Conservation (phyloP, 2,329 filamentous ascomycete genomes). For the Cordyceps militaris region DNA sequence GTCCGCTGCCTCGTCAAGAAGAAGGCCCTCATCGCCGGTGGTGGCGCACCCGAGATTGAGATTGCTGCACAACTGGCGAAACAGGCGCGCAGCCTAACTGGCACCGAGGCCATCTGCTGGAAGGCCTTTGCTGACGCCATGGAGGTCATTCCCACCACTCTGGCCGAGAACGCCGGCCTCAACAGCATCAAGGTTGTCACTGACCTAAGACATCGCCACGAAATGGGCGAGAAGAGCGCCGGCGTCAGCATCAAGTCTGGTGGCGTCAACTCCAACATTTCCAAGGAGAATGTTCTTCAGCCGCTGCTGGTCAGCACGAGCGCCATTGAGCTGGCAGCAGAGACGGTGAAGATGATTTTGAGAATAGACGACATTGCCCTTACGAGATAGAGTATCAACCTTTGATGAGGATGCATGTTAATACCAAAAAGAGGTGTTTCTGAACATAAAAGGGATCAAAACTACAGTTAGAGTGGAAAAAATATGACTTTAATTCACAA, state of each 20-base stretch:
- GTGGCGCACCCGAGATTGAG: conserved; percentile 93
- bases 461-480: conserved; percentile 7
- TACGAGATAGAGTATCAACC: conserved; percentile 42
- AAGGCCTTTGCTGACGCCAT: conserved; percentile 97
- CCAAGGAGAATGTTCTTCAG: conserved; percentile 94
- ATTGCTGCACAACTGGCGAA: conserved; percentile 81
- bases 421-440: conserved; percentile 21
- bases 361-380: conserved; percentile 61
- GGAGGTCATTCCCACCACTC: conserved; percentile 92
- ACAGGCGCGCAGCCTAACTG: conserved; percentile 73
- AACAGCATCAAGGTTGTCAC: conserved; percentile 99
- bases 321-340: conserved; percentile 90
- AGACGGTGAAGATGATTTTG: conserved; percentile 94
- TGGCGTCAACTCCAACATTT: conserved; percentile 93
- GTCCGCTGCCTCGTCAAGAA: conserved; percentile 98
- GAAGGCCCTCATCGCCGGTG: conserved; percentile 96
- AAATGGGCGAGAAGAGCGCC: conserved; percentile 89
- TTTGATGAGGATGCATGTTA: conserved; percentile 29
- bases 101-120: conserved; percentile 97
- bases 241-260: conserved; percentile 98
- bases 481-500: conserved; percentile 9
- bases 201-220: conserved; percentile 87
- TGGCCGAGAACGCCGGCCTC: conserved; percentile 93
- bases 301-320: conserved; percentile 94
- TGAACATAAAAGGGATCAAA: conserved; percentile 13